Conservation (phyloP, 768 basidiomycete species). For the Suillus alpinus region DNA sequence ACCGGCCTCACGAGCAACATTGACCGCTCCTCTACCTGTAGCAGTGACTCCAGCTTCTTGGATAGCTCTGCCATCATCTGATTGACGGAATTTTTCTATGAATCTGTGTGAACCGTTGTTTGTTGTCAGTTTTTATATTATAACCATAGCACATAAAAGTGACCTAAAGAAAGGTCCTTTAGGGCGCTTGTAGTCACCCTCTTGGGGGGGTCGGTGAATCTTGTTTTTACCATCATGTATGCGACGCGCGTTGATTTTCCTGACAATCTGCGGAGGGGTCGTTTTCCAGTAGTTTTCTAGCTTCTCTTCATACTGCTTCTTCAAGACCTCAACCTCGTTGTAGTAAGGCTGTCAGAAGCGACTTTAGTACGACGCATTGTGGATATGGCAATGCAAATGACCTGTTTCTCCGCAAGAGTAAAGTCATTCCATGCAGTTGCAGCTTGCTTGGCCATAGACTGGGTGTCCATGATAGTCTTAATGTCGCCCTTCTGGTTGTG, state of each 20-base stretch:
- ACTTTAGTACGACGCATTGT: background rate
- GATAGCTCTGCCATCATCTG: slow-evolving; percentile 15
- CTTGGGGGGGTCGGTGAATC: slow-evolving; percentile 7
- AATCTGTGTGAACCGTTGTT: slow-evolving; percentile 14
- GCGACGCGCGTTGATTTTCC: slow-evolving; percentile 32
- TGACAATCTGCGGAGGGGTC: slow-evolving; percentile 17
- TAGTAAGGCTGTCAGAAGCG: slow-evolving; percentile 22
- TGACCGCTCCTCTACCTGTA: slow-evolving; percentile 2
- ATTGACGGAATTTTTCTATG: slow-evolving; percentile 14
- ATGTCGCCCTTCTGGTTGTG: slow-evolving; percentile 1
- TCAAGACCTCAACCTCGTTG: slow-evolving; percentile 18
- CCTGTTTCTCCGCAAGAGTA: slow-evolving; percentile 35
- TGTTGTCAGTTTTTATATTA: background rate
- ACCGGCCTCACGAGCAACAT: slow-evolving; percentile 16
- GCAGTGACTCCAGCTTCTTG: slow-evolving; percentile 8
- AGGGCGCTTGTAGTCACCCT: background rate
- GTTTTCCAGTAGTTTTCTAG: slow-evolving; percentile 28
- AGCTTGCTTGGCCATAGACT: slow-evolving; percentile 18
- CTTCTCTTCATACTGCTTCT: slow-evolving; percentile 17
- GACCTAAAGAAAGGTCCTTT: slow-evolving; percentile 24
- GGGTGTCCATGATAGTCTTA: background rate
- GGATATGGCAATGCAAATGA: slow-evolving; percentile 5
- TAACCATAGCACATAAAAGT: background rate
- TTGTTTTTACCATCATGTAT: slow-evolving; percentile 21
- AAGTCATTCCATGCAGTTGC: slow-evolving; percentile 29